Percentiles rank a stretch among this genome's conserved stretches.
These are phyloP conservation scores for Salix viminalis DNA, from an alignment of 345 rosid species.

Conservation along the genomic window DNA sequence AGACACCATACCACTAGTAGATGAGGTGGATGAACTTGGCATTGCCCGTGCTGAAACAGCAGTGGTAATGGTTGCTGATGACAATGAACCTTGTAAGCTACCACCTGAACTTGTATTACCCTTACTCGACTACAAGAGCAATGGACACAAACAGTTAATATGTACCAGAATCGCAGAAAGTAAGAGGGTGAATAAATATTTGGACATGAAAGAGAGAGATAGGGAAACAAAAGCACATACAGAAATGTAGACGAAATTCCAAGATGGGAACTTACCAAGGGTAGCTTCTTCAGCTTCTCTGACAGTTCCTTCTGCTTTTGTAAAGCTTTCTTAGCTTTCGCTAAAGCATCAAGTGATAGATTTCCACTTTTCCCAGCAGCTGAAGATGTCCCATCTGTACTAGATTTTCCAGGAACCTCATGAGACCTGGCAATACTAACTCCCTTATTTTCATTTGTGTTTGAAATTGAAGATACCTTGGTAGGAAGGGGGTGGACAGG, in stretches of 20 bases:
- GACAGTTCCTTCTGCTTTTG: conserved; percentile 65
- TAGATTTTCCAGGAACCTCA: conserved; percentile 99
- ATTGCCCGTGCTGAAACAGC: conserved; percentile 24
- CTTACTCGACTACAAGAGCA: conserved; percentile 50
- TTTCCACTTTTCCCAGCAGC: conserved; percentile 71
- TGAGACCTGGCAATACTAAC: conserved; percentile 96
- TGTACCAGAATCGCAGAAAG: neutral
- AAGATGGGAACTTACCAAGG: conserved; percentile 40
- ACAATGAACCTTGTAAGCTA: conserved; percentile 20
- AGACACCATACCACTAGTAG: conserved; percentile 31
- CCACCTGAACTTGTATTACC: conserved; percentile 41
- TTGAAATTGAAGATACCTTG: conserved; percentile 96
- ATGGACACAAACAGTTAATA: conserved; percentile 16
- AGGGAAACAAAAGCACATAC: neutral
- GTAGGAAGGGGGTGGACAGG: conserved; percentile 47
- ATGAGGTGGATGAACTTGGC: conserved; percentile 24
- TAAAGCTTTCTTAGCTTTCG: conserved; percentile 83
- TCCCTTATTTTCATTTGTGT: conserved; percentile 98
- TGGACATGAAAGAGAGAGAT: neutral
- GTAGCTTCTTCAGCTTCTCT: conserved; percentile 63
- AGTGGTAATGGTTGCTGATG: conserved; percentile 23
- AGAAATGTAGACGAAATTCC: neutral
- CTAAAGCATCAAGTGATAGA: conserved; percentile 78
- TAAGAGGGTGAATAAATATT: neutral
- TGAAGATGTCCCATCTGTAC: conserved; percentile 94